These are phyloP conservation scores for Cryphonectria carpinicola DNA, from an alignment of 2,329 filamentous ascomycete species.

Conservation along the genomic window DNA sequence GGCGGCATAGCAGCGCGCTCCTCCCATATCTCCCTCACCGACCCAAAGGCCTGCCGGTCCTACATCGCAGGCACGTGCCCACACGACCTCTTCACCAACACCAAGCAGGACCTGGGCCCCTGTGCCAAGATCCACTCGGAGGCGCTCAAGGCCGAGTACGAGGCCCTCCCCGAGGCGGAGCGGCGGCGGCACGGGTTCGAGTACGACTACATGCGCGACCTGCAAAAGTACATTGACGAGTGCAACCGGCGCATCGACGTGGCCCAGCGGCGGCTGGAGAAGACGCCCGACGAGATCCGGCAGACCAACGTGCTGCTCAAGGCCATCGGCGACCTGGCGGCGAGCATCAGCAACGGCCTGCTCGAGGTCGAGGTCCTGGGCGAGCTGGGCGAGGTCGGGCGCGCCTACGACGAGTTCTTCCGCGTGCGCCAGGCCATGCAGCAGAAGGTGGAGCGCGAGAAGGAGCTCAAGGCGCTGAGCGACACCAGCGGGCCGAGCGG, in stretches of 20 bases:
- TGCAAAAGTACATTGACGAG: slow-evolving; percentile 95
- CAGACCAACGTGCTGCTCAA: slow-evolving; percentile 92
- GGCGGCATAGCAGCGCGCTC: slow-evolving; percentile 73
- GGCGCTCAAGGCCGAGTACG: slow-evolving; percentile 86
- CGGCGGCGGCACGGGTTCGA: slow-evolving; percentile 86
- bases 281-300: slow-evolving; percentile 95
- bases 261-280: slow-evolving; percentile 88
- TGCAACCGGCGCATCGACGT: slow-evolving; percentile 93
- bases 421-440: slow-evolving; percentile 80
- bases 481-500: slow-evolving; percentile 92
- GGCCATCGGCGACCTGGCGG: slow-evolving; percentile 78
- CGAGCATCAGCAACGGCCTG: slow-evolving; percentile 79
- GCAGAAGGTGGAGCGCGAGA: slow-evolving; percentile 79
- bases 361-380: slow-evolving; percentile 85
- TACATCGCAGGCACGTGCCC: slow-evolving; percentile 94
- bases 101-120: slow-evolving; percentile 92
- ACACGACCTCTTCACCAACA: slow-evolving; percentile 99
- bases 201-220: slow-evolving; percentile 94
- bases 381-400: slow-evolving; percentile 77
- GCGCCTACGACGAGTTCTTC: slow-evolving; percentile 86
- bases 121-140: slow-evolving; percentile 91
- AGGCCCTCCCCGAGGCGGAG: slow-evolving; percentile 70
- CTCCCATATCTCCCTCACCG: slow-evolving; percentile 83
- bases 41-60: slow-evolving; percentile 92
- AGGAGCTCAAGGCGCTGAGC: slow-evolving; percentile 85